Evolutionary conservation across 2,329 filamentous ascomycete species (phyloP).

Genomic region (Scolecobasidium constrictum): DNA sequence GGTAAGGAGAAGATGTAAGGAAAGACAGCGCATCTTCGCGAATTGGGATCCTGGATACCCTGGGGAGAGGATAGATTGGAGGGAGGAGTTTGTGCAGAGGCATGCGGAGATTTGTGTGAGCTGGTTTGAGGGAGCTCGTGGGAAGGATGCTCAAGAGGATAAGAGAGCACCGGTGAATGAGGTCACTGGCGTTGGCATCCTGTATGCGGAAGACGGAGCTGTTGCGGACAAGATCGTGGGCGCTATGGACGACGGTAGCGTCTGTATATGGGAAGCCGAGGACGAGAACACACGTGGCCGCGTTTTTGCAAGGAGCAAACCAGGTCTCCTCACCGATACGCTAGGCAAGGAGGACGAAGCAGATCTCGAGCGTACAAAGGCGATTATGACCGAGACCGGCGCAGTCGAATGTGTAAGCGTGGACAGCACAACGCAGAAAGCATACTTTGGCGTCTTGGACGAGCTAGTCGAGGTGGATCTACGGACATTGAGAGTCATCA

Average conservation of each 20-base stretch:
- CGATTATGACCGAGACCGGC: slow-evolving; percentile 57
- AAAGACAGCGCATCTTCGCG: slow-evolving; percentile 49
- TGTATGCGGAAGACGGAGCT: slow-evolving; percentile 47
- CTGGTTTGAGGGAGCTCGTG: slow-evolving; percentile 60
- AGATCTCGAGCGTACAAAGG: slow-evolving; percentile 30
- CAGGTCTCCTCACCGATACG: slow-evolving; percentile 47
- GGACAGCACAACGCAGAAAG: slow-evolving; percentile 54
- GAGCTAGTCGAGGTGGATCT: slow-evolving; percentile 75
- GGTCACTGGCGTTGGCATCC: slow-evolving; percentile 56
- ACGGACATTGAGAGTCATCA: slow-evolving; percentile 56
- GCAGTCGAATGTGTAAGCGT: slow-evolving; percentile 77
- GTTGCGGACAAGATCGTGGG: slow-evolving; percentile 54
- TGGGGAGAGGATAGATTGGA: slow-evolving; percentile 67
- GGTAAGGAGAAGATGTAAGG: slow-evolving; percentile 21
- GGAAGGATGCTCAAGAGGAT: slow-evolving; percentile 25
- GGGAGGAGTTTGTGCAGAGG: slow-evolving; percentile 78
- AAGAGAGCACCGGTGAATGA: slow-evolving; percentile 47
- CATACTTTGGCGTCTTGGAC: slow-evolving; percentile 71
- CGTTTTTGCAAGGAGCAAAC: slow-evolving; percentile 53
- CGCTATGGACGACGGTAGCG: slow-evolving; percentile 74
- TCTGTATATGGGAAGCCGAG: slow-evolving; percentile 69
- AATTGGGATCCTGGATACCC: slow-evolving; percentile 78
- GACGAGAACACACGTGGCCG: slow-evolving; percentile 38
- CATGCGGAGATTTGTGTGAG: slow-evolving; percentile 61
- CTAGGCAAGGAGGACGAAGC: slow-evolving; percentile 29